Base-by-base conservation (phyloP, 371 early-diverging fungal species). In the Mortierella sp. region DNA sequence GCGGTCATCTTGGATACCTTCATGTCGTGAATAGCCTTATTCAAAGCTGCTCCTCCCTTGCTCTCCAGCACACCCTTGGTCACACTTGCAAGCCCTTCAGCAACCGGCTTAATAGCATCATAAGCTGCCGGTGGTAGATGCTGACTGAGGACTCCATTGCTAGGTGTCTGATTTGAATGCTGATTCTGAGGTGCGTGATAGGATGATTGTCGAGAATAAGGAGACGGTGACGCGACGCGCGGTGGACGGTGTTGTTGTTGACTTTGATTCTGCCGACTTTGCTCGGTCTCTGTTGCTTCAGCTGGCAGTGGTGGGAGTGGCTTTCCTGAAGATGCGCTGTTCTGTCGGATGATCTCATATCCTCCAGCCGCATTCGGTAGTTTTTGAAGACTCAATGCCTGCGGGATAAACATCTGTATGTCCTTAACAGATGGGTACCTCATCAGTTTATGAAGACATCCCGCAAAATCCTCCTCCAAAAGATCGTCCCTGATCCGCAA, bases 371-470 rank as follows among this genome's bases (percentile, higher is more conserved):
- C 54, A 3, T 84, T 80, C 6, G 86, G 71, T 42, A 82, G 68
- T 14, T 80, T 73, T 31, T 90, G 89, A 34, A 93, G 74, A 47
- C 81, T 81, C 55, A 87, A 81, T 1, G 91, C 93, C 80, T 93
- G 91, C 30, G 89, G 78, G 5, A 91, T 86, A 16, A 91, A 79
- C 13, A 81, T 68, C 14, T 83, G 82, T 0, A 88, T 84, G 41
- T 84, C 84, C 14, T 81, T 78, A 39, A 88, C 69, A 7, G 87
- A 80, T 2, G 95, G 90, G 30, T 86, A 87, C 42, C 91, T 86
- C 93, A 96, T 91, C 64, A 96, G 78, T 50, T 86, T 76, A 42
- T 88, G 91, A 48, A 96, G 78, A 42, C 91, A 90, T 54, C 82
- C 86, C 1, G 93, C 83, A 72, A 93, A 94, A 63, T 95, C 96